Conservation (phyloP, 257 asterid genomes). For the Anisodus acutangulus region DNA sequence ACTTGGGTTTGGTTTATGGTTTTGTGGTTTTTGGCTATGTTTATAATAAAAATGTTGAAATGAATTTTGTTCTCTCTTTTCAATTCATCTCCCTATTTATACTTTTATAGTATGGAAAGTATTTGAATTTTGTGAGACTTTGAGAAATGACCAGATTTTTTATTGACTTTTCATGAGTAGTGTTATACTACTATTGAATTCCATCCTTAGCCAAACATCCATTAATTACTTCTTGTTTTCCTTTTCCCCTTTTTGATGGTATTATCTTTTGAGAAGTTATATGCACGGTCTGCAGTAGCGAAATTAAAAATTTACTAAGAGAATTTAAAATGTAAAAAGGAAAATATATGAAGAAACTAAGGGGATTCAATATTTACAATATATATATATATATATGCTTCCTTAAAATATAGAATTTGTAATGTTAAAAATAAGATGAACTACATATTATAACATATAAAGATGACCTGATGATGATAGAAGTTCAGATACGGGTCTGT, state of each 20-base stretch:
- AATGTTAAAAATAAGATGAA: neutral
- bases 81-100: constrained; percentile 51
- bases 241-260: neutral
- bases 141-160: constrained; percentile 45
- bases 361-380: no score
- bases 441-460: neutral
- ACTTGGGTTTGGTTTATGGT: neutral
- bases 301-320: neutral
- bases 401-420: neutral
- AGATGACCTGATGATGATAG: neutral
- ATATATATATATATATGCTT: neutral
- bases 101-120: constrained; percentile 48
- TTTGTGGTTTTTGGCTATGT: constrained; percentile 26
- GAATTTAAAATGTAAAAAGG: neutral
- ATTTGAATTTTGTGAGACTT: constrained; percentile 20
- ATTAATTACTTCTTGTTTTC: neutral
- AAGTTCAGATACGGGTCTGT: neutral
- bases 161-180: constrained; percentile 65
- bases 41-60: constrained; percentile 39
- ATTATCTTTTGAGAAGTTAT: neutral
- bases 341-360: neutral
- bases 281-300: neutral
- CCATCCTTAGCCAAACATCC: constrained; percentile 38
- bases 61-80: constrained; percentile 44
- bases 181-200: constrained; percentile 44